Evolutionary conservation across 148 eudicot genomes (phyloP), one percentile per base, ranked within the genome.

Genomic region (Heliamphora exappendiculata): DNA sequence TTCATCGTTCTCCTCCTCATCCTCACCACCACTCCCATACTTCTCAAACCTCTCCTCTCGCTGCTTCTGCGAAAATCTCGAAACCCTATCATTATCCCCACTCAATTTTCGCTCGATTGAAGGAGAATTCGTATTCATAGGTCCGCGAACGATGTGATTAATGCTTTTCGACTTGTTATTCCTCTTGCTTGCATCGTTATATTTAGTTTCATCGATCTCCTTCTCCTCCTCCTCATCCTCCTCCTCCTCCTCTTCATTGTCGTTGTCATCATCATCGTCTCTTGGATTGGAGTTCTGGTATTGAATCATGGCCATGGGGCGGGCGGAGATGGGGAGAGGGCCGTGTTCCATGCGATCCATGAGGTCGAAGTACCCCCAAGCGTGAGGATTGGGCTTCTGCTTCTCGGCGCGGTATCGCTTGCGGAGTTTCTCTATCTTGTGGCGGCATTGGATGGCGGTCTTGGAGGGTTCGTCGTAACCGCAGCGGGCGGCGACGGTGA

Each of bases 351-450:
- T 73, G 20, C 69, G 77, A 50, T 90, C 88, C 95, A 93, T 93
- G 51, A 88, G 78, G 19, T 84, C 73, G 33, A 88, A 93, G 44
- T 84, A 93, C 31, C 76, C 85, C 97, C 97, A 91, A 11, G 84
- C 76, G 75, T 66, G 51, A n/a, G 88, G 86, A 62, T 76, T 65
- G 8, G 88, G 90, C 20, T 78, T 83, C 14, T 55, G 76, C 57
- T 83, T 81, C 70, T 90, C 97, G 26, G 90, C 81, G 3, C 92
- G 85, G 64, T 82, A 90, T 0, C 97, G 85, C 67, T 92, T 90
- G 7, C 97, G 88, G 70, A 92, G 92, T 63, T 92, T 92, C 81
- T 92, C 97, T 57, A 92, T 86, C 82, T 92, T 92, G 80, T 92
- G 97, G 81, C 94, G 92, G 81, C 97, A 92, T 55, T 92, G 97